Conservation (phyloP, 164 flowering plant genomes). For the Piper longum region DNA sequence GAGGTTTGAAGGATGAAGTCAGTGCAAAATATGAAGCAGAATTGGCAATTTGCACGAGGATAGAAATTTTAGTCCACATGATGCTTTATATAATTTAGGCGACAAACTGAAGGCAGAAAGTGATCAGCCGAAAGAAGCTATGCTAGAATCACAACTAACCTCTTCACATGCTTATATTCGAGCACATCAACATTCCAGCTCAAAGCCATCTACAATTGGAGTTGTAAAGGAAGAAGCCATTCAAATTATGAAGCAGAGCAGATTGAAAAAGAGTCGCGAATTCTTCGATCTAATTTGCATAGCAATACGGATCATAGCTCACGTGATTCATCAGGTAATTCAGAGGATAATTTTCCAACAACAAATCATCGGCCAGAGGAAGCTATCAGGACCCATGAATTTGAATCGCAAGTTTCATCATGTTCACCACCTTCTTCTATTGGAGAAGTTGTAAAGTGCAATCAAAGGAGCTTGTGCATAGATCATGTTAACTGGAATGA, state of each 20-base stretch:
- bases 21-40: background rate
- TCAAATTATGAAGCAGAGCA: background rate
- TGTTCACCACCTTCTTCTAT: background rate
- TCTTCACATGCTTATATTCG: too few relatives aligned
- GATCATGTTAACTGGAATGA: slow-evolving; percentile 14
- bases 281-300: too few relatives aligned
- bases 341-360: background rate
- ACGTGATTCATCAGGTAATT: background rate
- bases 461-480: slow-evolving; percentile 8
- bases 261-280: background rate
- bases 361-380: background rate
- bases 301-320: too few relatives aligned
- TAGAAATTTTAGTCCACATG: too few relatives aligned
- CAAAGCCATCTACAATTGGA: background rate
- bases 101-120: too few relatives aligned
- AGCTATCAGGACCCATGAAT: background rate
- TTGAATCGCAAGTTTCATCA: background rate
- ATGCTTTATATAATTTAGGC: too few relatives aligned
- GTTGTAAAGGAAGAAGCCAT: background rate
- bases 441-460: background rate
- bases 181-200: background rate
- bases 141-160: too few relatives aligned
- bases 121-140: too few relatives aligned
- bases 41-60: too few relatives aligned
- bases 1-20: background rate